A percentile compares a stretch with the other conserved stretches of the same genome.
phyloP scores from a whole-genome alignment of 768 basidiomycete species.

The Nidula microcarpa region DNA sequence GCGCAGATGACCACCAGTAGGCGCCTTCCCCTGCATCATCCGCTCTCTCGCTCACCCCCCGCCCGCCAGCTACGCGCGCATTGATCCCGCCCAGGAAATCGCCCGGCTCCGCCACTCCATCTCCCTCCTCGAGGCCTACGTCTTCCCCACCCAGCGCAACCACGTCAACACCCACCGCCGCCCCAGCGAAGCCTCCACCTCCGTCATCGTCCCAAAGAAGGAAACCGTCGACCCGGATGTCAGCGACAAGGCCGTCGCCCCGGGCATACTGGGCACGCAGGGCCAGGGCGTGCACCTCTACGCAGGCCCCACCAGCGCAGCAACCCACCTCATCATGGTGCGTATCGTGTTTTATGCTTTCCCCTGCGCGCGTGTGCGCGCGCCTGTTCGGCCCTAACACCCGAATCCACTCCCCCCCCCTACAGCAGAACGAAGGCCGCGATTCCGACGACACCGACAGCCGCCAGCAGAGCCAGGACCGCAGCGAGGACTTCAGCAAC shows the following conservation, averaged over 20 bases:
- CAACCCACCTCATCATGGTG: constrained; percentile 66
- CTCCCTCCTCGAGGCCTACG: constrained; percentile 60
- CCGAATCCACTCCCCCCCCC: constrained; percentile 8
- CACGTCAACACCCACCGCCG: constrained; percentile 29
- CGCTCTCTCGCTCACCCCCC: constrained; percentile 8
- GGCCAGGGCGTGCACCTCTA: constrained; percentile 63
- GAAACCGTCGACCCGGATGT: constrained; percentile 46
- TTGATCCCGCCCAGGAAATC: constrained; percentile 66
- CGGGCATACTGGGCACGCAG: constrained; percentile 66
- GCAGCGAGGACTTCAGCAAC: constrained; percentile 37
- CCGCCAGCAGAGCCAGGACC: constrained; percentile 53
- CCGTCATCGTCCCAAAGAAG: constrained; percentile 46
- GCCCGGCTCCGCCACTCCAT: constrained; percentile 67
- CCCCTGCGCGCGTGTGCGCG: constrained; percentile 2
- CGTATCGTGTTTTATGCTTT: constrained; percentile 14
- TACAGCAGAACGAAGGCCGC: constrained; percentile 36
- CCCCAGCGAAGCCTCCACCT: constrained; percentile 27
- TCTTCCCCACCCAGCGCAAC: constrained; percentile 41
- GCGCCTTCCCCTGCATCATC: constrained; percentile 18
- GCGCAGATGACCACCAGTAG: constrained; percentile 62
- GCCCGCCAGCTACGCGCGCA: constrained; percentile 34
- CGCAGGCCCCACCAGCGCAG: constrained; percentile 75
- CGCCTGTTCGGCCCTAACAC: no score
- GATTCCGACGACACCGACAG: constrained; percentile 53
- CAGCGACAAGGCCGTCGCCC: constrained; percentile 43